Evolutionary conservation across 2,329 filamentous ascomycete species (phyloP), one percentile per base, ranked within the genome.

Genomic region (Sclerotinia subarctica): DNA sequence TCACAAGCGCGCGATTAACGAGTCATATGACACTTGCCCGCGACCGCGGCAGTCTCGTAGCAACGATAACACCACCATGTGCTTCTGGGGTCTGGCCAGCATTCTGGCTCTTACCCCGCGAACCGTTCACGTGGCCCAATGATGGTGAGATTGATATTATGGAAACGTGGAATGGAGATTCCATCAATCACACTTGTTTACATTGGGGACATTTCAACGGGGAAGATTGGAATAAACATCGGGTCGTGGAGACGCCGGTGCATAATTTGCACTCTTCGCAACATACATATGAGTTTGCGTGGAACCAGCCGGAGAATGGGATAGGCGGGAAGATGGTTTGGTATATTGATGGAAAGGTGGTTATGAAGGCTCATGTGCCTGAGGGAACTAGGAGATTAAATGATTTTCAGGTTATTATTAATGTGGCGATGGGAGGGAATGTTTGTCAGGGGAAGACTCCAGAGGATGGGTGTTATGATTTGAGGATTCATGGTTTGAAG

Each of bases 401-500:
- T 67, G 85, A 88, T 35, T 87, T 82, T 77, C 81, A 81, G 24
- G 77, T 88, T 11, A 76, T 88, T 69, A 80, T 88, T 24, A 88
- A 88, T 68, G 80, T 88, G n/a, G 86, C 86, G 1, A 87, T 88
- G 83, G 86, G 86, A 0, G 86, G 86, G 0, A 86, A 84, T 69
- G 85, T 88, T 6, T 87, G 85, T 71, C 76, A 80, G 21, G 85
- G 84, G 0, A 81, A 80, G 73, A 76, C 79, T 19, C 86, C 86
- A 0, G 75, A 72, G 0, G 81, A 87, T 70, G 86, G 86, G 0
- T 76, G 78, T 29, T 88, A 88, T 73, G 85, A 88, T 68, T 80
- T 88, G 76, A 80, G 86, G 2, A 78, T 88, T 0, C 82, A 84
- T 68, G 79, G 80, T 32, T 70, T 88, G 60, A 82, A 80, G 70